Evolutionary conservation across 2,329 filamentous ascomycete species (phyloP), one percentile per base, ranked within the genome.

Genomic region (Chaetomium sp.): DNA sequence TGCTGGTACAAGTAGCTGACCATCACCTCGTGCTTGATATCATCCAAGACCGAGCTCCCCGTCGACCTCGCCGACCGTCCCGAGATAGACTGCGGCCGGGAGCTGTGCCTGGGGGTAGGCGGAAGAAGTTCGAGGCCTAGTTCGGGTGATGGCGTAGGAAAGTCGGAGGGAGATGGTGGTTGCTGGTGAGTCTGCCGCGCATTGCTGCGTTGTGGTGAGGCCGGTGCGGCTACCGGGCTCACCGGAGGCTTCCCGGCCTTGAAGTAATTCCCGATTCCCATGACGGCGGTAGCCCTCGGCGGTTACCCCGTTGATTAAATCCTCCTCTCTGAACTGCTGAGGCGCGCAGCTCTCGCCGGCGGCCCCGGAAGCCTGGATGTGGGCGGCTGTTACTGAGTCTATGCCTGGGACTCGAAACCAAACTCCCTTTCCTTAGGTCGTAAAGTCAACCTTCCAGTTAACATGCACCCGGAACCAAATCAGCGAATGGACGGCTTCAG

Each of bases 21-120:
- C 87, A 91, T 91, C 58, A 91, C 85, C 69, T 91, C 87, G 66
- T 89, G 85, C 70, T 87, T 88, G 70, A 89, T 87, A 59, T 88
- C 86, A 57, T 88, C 85, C 9, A 87, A 70, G 57, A 86, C 71
- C 41, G 79, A 81, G 65, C 77, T 82, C 48, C 70, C 70, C 32
- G 66, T 70, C 1, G 77, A 79, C 34, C 69, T 69, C 12, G 70
- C 68, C n/a, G 79, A 80, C 43, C 68, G 71, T 34, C 69, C 76
- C 0, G 77, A 78, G 36, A 79, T 67, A 0, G 81, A 85, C 61
- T 75, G 74, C 49, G 78, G 76, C 14, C 79, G 76, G 11, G 78
- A 79, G 61, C 70, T 73, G 60, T 75, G 76, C 53, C 75, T 72
- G 8, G 75, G 74, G 3, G 71, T 72, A 3, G 79, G 77, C 11